Base-by-base conservation (phyloP, 768 basidiomycete species). In the Guyanaporus albipodus region DNA sequence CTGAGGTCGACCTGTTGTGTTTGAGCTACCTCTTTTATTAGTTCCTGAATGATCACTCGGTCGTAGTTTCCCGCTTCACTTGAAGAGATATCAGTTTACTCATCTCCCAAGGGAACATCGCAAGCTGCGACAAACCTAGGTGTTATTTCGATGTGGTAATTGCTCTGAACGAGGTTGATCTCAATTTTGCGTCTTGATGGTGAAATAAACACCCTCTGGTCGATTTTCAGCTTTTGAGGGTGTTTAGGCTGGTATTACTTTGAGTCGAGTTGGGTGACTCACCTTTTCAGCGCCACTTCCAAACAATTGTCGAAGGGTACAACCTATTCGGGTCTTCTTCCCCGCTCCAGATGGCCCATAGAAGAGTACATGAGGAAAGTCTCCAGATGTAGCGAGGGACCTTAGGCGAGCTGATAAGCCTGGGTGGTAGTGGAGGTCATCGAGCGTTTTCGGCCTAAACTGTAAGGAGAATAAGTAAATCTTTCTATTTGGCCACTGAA, bases 11-110 rank as follows among this genome's bases (percentile, higher is more conserved):
- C 92, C 64, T 98, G 95, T 64, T 99, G 95, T 2, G 94, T 99
- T 67, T 97, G 94, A 2, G 95, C 95, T 57, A 99, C 97, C 69
- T 98, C 95, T 67, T 98, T 99, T 47, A 99, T 68, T 36, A 99
- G 78, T 59, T 99, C 95, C 61, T 98, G 95, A 42, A 99, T 91
- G 39, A 99, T 92, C 1, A 93, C 78, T 52, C 95, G 76, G 64
- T 99, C 95, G 59, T 87, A 96, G 59, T 85, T 95, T 11, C 95
- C 95, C 0, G 93, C 93, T 70, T 99, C 95, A 55, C 95, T 98
- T 63, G 9, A 48, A 17, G 42, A 17, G 47, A 50, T 38, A n/a
- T 6, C 12, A 4, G 45, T 39, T 46, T 42, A 42, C 29, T 28
- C 44, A 8, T 29, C 28, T 37, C 36, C 28, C 23, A 33, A 17